Evolutionary conservation across 2,329 filamentous ascomycete species (phyloP).

Genomic region (Claviceps digitariae): DNA sequence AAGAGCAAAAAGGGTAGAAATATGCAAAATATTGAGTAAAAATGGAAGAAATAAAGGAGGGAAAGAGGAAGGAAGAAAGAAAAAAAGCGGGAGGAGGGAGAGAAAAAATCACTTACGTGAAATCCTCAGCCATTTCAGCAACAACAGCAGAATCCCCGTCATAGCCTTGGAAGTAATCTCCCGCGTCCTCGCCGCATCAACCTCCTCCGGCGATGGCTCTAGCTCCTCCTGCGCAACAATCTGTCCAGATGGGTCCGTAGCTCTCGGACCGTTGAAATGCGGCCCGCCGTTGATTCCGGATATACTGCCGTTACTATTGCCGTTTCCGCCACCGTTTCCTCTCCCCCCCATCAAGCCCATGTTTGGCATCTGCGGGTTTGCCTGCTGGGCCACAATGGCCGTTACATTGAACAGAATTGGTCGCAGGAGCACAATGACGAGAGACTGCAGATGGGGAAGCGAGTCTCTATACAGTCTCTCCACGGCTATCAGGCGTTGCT

Average conservation of each 20-base stretch:
- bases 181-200: constrained; percentile 66
- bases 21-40: too few species aligned
- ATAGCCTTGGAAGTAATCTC: constrained; percentile 88
- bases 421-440: constrained; percentile 86
- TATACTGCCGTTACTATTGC: constrained; percentile 17
- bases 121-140: constrained; percentile 92
- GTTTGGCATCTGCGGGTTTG: constrained; percentile 27
- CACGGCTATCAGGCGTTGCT: constrained; percentile 55
- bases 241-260: constrained; percentile 19
- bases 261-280: constrained; percentile 19
- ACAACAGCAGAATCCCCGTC: constrained; percentile 73
- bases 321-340: constrained; percentile 3
- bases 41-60: too few species aligned
- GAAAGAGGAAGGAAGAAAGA: too few species aligned
- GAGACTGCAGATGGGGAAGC: constrained; percentile 76
- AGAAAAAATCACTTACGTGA: constrained; percentile 53
- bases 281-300: constrained; percentile 16
- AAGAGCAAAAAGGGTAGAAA: too few species aligned
- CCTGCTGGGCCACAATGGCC: constrained; percentile 56
- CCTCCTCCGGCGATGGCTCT: constrained; percentile 54
- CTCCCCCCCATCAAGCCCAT: constrained; percentile 17
- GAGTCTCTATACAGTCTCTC: constrained; percentile 71
- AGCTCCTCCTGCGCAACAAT: constrained; percentile 22
- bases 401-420: constrained; percentile 80
- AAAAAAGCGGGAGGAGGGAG: too few species aligned